A percentile compares a stretch with the other conserved stretches of the same genome.
Conservation (phyloP, 306 rosid genomes). For the Morella rubra region DNA sequence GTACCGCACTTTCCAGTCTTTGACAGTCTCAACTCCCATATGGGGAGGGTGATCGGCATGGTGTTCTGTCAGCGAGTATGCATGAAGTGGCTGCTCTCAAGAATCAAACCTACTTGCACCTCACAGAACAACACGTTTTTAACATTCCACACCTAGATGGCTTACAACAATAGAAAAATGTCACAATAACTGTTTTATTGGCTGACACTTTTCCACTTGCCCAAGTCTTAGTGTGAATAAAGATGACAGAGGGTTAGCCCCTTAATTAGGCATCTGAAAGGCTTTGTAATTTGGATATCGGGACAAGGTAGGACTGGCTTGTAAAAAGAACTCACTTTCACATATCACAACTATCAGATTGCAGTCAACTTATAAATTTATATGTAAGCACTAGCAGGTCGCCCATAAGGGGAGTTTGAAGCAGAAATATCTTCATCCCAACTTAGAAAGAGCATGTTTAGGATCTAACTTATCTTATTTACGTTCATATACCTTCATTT, state of each 20-base stretch:
- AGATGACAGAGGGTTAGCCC: background rate
- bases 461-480: slow-evolving; percentile 10
- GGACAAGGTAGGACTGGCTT: background rate
- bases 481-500: slow-evolving; percentile 71
- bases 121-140: background rate
- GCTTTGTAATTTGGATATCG: background rate
- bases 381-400: background rate
- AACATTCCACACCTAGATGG: background rate
- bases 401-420: background rate
- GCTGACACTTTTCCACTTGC: background rate
- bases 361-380: background rate
- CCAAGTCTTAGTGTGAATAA: background rate
- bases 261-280: background rate
- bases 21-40: background rate
- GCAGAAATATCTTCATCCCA: background rate
- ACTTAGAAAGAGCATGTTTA: slow-evolving; percentile 17
- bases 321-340: background rate
- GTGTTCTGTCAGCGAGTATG: background rate
- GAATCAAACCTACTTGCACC: background rate
- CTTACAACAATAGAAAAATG: background rate
- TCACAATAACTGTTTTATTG: background rate
- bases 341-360: too few relatives aligned
- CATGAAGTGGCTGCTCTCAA: background rate
- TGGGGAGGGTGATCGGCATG: background rate
- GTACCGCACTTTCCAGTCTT: background rate